phyloP scores from a whole-genome alignment of 108 stramenopile species.

The Phaeodactylum tricornutum region DNA sequence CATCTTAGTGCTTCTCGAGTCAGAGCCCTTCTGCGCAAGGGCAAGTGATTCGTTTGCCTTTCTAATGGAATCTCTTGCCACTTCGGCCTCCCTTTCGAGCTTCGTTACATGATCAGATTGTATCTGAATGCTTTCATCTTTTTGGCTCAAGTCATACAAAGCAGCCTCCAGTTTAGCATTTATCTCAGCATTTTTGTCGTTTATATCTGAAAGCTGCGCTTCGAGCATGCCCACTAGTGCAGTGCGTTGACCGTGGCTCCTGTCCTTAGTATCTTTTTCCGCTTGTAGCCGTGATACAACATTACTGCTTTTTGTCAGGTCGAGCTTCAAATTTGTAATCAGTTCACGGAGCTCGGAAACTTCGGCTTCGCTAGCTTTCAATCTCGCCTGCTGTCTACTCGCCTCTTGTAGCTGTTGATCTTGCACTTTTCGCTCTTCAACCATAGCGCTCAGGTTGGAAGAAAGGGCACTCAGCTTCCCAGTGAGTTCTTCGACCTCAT shows the following conservation, averaged over 20 bases:
- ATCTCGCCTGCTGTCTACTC: slow-evolving; percentile 41
- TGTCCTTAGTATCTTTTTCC: slow-evolving; percentile 69
- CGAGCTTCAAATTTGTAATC: slow-evolving; percentile 66
- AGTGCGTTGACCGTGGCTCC: slow-evolving; percentile 78
- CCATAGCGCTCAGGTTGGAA: slow-evolving; percentile 46
- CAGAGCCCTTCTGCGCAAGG: slow-evolving; percentile 36
- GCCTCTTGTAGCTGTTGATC: slow-evolving; percentile 46
- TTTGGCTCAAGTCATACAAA: slow-evolving; percentile 61
- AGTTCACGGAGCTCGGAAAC: slow-evolving; percentile 51
- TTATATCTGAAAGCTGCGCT: slow-evolving; percentile 68
- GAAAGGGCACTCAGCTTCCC: slow-evolving; percentile 56
- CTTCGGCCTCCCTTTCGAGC: slow-evolving; percentile 23
- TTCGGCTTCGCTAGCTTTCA: slow-evolving; percentile 51
- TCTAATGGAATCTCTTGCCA: slow-evolving; percentile 32
- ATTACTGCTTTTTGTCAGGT: slow-evolving; percentile 58
- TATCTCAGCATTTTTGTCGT: slow-evolving; percentile 60
- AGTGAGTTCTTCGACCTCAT: slow-evolving; percentile 60
- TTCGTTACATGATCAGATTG: slow-evolving; percentile 36
- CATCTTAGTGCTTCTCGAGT: slow-evolving; percentile 40
- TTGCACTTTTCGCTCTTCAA: slow-evolving; percentile 55
- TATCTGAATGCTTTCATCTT: slow-evolving; percentile 45
- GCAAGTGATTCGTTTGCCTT: slow-evolving; percentile 40
- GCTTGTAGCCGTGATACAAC: slow-evolving; percentile 60
- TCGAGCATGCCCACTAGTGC: slow-evolving; percentile 86
- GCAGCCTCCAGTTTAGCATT: slow-evolving; percentile 74